phyloP scores from a whole-genome alignment of 2,329 filamentous ascomycete genomes.

The Cryphonectria japonica region DNA sequence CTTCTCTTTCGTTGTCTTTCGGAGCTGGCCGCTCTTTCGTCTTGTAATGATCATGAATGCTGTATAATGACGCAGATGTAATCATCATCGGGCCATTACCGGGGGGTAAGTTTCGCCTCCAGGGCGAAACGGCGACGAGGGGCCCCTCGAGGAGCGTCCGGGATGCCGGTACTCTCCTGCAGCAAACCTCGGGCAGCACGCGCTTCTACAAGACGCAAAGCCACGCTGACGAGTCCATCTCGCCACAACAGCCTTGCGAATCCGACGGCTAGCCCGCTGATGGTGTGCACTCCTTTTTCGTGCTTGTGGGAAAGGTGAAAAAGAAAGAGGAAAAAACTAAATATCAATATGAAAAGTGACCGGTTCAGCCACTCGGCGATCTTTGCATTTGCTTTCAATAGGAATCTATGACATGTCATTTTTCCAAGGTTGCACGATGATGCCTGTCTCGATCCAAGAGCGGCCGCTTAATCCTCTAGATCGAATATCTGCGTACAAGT shows the following conservation, averaged over 20 bases:
- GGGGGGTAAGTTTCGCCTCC: neutral
- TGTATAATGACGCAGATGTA: constrained; percentile 1
- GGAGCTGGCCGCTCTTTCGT: neutral
- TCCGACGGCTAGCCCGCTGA: neutral
- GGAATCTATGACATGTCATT: constrained; percentile 9
- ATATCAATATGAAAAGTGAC: neutral
- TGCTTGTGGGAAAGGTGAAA: neutral
- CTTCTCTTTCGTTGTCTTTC: neutral
- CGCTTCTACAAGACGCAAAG: constrained; percentile 2
- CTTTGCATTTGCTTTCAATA: neutral
- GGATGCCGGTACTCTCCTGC: neutral
- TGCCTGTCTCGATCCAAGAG: constrained; percentile 21
- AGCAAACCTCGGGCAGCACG: constrained; percentile 1
- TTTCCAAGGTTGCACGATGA: constrained; percentile 2
- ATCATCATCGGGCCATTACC: neutral
- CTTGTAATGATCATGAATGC: neutral
- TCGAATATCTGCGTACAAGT: constrained; percentile 1
- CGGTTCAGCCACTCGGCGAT: constrained; percentile 7
- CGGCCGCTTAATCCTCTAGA: constrained; percentile 5
- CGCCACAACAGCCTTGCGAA: constrained; percentile 13
- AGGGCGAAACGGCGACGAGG: constrained; percentile 2
- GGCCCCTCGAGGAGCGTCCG: neutral
- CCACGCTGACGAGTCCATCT: constrained; percentile 3
- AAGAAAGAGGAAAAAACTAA: neutral
- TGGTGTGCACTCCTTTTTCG: neutral